Conservation (phyloP, 2,329 filamentous ascomycete species). For the Alternaria triticimaculans region DNA sequence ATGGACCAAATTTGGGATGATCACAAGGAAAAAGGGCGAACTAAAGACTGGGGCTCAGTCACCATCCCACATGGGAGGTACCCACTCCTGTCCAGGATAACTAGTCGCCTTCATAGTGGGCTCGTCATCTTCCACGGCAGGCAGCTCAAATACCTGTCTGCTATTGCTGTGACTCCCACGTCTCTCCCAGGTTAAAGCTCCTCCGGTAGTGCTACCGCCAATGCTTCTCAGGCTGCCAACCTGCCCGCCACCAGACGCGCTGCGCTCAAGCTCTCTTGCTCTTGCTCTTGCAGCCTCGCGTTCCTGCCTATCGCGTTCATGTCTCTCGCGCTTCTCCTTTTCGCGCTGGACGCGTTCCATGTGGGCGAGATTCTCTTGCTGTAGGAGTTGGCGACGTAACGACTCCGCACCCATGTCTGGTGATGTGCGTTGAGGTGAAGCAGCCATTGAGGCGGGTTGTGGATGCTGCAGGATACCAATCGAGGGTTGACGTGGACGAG, state of each 20-base stretch:
- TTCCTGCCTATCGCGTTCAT: constrained; percentile 34
- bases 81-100: constrained; percentile 76
- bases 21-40: neutral
- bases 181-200: constrained; percentile 35
- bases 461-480: constrained; percentile 47
- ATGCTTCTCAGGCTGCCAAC: constrained; percentile 43
- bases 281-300: constrained; percentile 39
- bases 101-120: constrained; percentile 70
- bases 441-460: constrained; percentile 49
- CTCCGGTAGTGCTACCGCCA: constrained; percentile 34
- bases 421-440: constrained; percentile 44
- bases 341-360: constrained; percentile 40
- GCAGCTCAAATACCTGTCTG: constrained; percentile 41
- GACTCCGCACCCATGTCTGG: constrained; percentile 48
- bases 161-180: constrained; percentile 23
- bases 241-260: constrained; percentile 39
- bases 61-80: constrained; percentile 54
- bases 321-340: constrained; percentile 35
- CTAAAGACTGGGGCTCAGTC: constrained; percentile 23
- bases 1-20: neutral
- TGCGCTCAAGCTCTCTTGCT: constrained; percentile 44
- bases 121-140: constrained; percentile 53
- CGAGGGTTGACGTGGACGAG: constrained; percentile 41
- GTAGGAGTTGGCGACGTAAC: constrained; percentile 42
- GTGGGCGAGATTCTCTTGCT: constrained; percentile 43